Evolutionary conservation across 1,284 basidiomycete genomes (phyloP), one percentile per base, ranked within the genome.

Genomic region (Pyrrhoderma lamaoense): DNA sequence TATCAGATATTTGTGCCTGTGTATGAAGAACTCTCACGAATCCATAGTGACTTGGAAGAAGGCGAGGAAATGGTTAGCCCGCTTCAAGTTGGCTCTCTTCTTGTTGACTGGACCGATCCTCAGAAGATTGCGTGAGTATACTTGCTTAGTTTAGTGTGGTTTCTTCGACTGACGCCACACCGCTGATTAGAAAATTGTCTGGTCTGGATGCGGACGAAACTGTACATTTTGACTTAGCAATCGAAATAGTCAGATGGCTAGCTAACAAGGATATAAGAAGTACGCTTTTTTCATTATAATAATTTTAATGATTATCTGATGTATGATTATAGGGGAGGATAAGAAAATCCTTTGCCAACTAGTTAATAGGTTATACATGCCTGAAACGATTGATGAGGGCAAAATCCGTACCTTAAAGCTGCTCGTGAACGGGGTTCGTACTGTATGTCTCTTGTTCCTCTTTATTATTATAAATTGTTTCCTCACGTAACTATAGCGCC

Each of bases 71-170:
- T 94, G 82, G 79, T 94, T 14, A 73, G 82, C 0, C 83, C 91
- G 0, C 66, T 79, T 11, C 91, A 94, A 62, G 85, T 95, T 53
- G 89, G 85, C 0, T 67, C 85, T 21, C 81, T 97, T 69, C 78
- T 99, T 58, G 72, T 89, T 2, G 93, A 98, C 61, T 99, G 95
- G 95, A 91, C 88, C 1, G 89, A 97, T 65, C 90, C 94, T 0
- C 74, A 80, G 59, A 94, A 92, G 63, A 79, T 79, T 25, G 75
- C 85, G 74, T 90, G 61, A 63, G 81, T 75, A 51, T 56, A 62
- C 69, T 71, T 51, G 66, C 54, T 18, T 35, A 23, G 38, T 23
- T 42, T 22, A 18, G 18, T 18, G 18, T 42, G 48, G n/a, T n/a
- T 21, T 14, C 5, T 35, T 3, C 42, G 40, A 34, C 18, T 35